Conservation (phyloP, 2,329 filamentous ascomycete species). For the Botryotinia globosa region DNA sequence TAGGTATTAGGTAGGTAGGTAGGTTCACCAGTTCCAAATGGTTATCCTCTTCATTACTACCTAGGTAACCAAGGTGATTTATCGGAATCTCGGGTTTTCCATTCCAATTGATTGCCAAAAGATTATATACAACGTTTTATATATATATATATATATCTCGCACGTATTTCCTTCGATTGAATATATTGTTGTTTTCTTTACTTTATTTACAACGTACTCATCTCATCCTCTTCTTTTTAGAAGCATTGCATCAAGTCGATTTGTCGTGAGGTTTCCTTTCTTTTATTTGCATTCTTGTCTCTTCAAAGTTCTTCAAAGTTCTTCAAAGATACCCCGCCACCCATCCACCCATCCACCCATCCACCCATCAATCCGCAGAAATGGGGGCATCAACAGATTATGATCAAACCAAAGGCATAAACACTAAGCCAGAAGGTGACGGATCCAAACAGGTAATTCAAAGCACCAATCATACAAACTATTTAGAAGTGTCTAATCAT, state of each 20-base stretch:
- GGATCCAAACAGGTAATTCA: constrained; percentile 27
- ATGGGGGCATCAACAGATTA: constrained; percentile 34
- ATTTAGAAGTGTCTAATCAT: constrained; percentile 12
- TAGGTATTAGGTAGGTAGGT: no score
- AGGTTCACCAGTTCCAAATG: neutral
- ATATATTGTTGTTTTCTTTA: neutral
- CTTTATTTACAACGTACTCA: neutral
- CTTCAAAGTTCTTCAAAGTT: neutral
- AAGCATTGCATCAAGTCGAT: constrained; percentile 10
- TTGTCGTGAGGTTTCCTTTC: constrained; percentile 4
- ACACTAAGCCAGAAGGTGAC: constrained; percentile 33
- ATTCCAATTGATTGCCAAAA: constrained; percentile 8
- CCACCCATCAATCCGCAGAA: constrained; percentile 9
- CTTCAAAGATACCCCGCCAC: constrained; percentile 10
- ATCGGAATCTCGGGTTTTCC: constrained; percentile 10
- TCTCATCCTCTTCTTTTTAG: neutral
- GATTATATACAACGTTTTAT: no score
- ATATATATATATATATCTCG: no score
- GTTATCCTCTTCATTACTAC: neutral
- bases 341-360: constrained; percentile 1
- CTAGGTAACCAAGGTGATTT: constrained; percentile 3
- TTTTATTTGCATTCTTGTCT: neutral
- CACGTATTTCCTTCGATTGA: constrained; percentile 6
- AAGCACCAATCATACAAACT: constrained; percentile 26
- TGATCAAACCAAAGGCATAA: constrained; percentile 28